phyloP scores from a whole-genome alignment of 352 stramenopile genomes.

The Phytophthora sp. region DNA sequence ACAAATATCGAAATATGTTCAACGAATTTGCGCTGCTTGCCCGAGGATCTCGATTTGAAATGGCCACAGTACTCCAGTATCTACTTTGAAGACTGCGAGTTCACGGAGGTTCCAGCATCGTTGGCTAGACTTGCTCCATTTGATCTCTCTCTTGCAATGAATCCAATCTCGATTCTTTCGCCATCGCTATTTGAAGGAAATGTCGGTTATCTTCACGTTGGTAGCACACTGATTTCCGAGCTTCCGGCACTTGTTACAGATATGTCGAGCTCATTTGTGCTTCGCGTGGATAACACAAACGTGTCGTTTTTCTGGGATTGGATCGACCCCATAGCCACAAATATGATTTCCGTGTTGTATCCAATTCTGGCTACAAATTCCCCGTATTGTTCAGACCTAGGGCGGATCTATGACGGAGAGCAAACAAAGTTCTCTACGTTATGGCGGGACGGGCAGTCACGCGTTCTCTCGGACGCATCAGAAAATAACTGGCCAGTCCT shows the following conservation, averaged over 20 bases:
- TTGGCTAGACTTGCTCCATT: slow-evolving; percentile 24
- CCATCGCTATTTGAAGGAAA: slow-evolving; percentile 18
- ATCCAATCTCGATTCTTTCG: slow-evolving; percentile 21
- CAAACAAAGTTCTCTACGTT: slow-evolving; percentile 4
- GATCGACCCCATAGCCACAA: slow-evolving; percentile 16
- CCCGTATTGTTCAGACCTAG: slow-evolving; percentile 18
- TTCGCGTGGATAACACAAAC: slow-evolving; percentile 26
- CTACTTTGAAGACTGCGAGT: slow-evolving; percentile 27
- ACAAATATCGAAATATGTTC: slow-evolving; percentile 38
- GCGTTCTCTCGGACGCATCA: slow-evolving; percentile 4
- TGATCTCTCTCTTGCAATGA: slow-evolving; percentile 27
- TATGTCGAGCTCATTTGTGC: slow-evolving; percentile 1
- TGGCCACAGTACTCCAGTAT: slow-evolving; percentile 40
- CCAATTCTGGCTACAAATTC: slow-evolving; percentile 14
- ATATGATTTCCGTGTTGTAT: neutral
- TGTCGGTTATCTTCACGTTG: slow-evolving; percentile 25
- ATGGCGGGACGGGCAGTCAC: slow-evolving; percentile 1
- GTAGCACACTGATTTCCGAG: slow-evolving; percentile 20
- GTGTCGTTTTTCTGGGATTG: slow-evolving; percentile 33
- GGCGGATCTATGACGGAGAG: slow-evolving; percentile 14
- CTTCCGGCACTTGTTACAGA: slow-evolving; percentile 16
- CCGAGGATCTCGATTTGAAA: slow-evolving; percentile 40
- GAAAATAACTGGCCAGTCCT: slow-evolving; percentile 10
- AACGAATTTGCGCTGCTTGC: slow-evolving; percentile 42
- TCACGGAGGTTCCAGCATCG: slow-evolving; percentile 14